These are phyloP conservation scores for Pestalotiopsis sp. DNA, from an alignment of 2,329 filamentous ascomycete species.

Conservation along the genomic window DNA sequence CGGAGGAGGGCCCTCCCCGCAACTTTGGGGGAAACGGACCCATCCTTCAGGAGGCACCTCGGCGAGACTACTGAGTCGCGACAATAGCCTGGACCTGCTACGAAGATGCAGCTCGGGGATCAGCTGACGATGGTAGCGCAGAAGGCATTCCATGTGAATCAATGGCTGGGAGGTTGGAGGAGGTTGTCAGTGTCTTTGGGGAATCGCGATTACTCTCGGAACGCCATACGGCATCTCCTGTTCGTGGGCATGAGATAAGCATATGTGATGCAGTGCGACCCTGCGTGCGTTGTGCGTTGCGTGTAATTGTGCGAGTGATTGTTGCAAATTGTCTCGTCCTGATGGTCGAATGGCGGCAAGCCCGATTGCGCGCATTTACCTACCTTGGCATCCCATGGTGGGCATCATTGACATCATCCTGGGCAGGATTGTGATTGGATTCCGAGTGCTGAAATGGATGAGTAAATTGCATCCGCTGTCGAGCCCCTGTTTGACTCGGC, in stretches of 20 bases:
- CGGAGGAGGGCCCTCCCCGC: not conserved
- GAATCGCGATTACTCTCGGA: not conserved
- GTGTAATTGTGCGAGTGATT: not conserved
- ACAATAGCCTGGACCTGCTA: not conserved
- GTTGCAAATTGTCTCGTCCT: not conserved
- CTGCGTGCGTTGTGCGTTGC: not conserved
- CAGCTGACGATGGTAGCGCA: not conserved
- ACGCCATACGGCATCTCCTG: not conserved
- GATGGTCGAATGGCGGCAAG: not conserved
- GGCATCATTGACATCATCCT: not conserved
- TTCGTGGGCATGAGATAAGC: not conserved
- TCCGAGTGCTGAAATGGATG: not conserved
- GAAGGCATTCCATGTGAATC: not conserved
- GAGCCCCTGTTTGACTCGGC: not conserved
- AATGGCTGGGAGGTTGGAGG: not conserved
- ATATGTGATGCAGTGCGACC: not conserved
- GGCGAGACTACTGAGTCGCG: not conserved
- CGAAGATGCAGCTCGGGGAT: too few relatives aligned
- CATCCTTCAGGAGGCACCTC: conserved; percentile 2
- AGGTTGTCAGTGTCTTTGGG: not conserved
- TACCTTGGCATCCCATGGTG: not conserved
- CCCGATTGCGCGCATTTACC: not conserved
- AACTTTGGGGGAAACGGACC: conserved; percentile 1
- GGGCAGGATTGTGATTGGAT: not conserved
- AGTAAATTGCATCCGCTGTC: not conserved